Evolutionary conservation across 441 rosid species (phyloP), one percentile per base, ranked within the genome.

Genomic region (Pelargonium citronellum): DNA sequence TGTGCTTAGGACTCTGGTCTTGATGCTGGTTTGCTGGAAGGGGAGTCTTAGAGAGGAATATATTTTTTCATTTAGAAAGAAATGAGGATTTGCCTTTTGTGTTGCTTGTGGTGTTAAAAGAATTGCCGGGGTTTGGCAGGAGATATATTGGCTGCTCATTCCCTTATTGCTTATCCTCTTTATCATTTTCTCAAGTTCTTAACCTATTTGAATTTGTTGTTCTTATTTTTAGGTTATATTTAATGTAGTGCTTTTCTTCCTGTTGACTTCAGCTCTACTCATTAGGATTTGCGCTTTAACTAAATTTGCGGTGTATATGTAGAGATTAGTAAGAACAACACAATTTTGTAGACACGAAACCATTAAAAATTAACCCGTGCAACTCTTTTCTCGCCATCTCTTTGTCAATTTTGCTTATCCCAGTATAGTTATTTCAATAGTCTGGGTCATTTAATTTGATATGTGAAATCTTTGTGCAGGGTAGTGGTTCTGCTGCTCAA

Each of bases 401-500:
- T 44, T 11, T 8, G 11, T 44, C 49, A 44, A 1, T 44, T 44
- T 8, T 44, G 13, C 13, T 44, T 44, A 9, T 44, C 13, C n/a
- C n/a, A 61, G 7, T 22, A 20, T 61, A 22, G 16, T 3, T 61
- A 37, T 61, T 61, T 24, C 9, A 58, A 19, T 61, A 24, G 37
- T 7, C 20, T 22, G 19, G 12, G 15, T 9, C 24, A 20, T 11
- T 22, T 61, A 57, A 62, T 46, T 60, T 22, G 20, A 62, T 63
- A 68, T 22, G 55, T 79, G 60, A 60, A 44, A 34, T 71, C 70
- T 80, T 74, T 75, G 10, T 76, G 83, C 91, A 95, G 98, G 97
- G 90, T 71, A 88, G 81, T 79, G 95, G 97, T 84, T 84, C 95
- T 78, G 88, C 99, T 67, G 69, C 93, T 51, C 99, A 95, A 84